Evolutionary conservation across 768 basidiomycete genomes (phyloP).

Genomic region (Collybia sordida): DNA sequence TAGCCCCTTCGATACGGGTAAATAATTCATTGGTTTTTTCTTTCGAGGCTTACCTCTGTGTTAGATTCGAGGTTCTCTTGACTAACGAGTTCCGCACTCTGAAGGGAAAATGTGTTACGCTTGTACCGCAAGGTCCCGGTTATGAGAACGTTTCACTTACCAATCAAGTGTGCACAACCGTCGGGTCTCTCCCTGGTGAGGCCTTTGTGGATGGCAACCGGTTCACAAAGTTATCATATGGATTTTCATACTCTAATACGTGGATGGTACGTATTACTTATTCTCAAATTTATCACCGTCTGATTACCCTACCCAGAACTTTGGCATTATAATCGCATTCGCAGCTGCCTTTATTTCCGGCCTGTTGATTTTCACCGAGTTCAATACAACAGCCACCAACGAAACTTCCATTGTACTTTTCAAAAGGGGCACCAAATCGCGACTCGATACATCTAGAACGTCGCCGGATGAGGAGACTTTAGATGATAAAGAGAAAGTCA

Average conservation of each 20-base stretch:
- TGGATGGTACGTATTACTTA: constrained; percentile 17
- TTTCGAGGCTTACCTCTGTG: neutral
- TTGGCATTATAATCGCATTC: constrained; percentile 71
- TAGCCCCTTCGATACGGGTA: constrained; percentile 45
- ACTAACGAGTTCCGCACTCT: constrained; percentile 81
- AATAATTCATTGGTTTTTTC: constrained; percentile 45
- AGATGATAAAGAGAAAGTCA: constrained; percentile 33
- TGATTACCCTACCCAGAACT: constrained; percentile 40
- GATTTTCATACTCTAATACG: constrained; percentile 31
- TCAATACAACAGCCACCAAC: constrained; percentile 38
- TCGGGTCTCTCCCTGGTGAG: constrained; percentile 65
- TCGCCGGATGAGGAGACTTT: constrained; percentile 27
- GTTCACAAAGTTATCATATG: constrained; percentile 51
- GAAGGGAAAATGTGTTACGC: constrained; percentile 54
- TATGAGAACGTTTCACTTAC: constrained; percentile 53
- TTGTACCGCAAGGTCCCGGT: constrained; percentile 63
- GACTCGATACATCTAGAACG: constrained; percentile 14
- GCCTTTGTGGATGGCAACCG: constrained; percentile 54
- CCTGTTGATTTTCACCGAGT: constrained; percentile 62
- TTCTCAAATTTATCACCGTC: neutral
- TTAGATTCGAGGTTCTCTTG: constrained; percentile 71
- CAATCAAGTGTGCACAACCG: constrained; percentile 78
- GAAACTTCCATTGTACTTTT: constrained; percentile 53
- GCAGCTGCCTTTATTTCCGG: constrained; percentile 50
- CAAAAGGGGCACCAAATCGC: constrained; percentile 49